These are phyloP conservation scores for Ustilago lituana DNA, from an alignment of 1,284 basidiomycete genomes.

Conservation along the genomic window DNA sequence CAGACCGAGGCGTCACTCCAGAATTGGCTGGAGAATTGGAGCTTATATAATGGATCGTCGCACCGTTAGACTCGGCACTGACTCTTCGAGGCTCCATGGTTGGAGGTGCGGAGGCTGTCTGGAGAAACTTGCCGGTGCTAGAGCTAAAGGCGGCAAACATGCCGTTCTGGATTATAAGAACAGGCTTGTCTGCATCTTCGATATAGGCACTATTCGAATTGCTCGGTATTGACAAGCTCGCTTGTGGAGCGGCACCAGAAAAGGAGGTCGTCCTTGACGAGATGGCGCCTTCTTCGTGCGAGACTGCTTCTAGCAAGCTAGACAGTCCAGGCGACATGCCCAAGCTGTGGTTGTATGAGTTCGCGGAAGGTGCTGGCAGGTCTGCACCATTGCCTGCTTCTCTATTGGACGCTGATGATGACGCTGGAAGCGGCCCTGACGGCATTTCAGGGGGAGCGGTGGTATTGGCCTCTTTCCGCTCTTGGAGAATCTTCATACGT, in stretches of 20 bases:
- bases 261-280: background rate
- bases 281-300: slow-evolving; percentile 2
- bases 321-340: slow-evolving; percentile 28
- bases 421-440: background rate
- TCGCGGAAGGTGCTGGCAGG: background rate
- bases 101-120: background rate
- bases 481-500: slow-evolving; percentile 36
- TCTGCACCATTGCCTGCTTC: background rate
- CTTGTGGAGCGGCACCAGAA: too few relatives aligned
- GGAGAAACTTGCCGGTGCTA: background rate
- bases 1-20: slow-evolving; percentile 7
- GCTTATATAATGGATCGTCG: background rate
- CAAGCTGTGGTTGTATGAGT: background rate
- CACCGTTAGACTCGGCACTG: background rate
- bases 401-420: background rate
- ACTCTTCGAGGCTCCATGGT: background rate
- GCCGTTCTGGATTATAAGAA: slow-evolving; percentile 26
- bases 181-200: background rate
- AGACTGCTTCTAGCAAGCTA: slow-evolving; percentile 31
- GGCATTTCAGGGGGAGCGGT: background rate
- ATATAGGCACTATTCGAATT: too few relatives aligned
- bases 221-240: too few relatives aligned
- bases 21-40: background rate
- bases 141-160: slow-evolving; percentile 23
- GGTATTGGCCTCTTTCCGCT: slow-evolving; percentile 15